Percentiles rank a stretch among this genome's conserved stretches.
These are phyloP conservation scores for Ophiostoma triangulosporum DNA, from an alignment of 2,329 filamentous ascomycete species.

Conservation along the genomic window DNA sequence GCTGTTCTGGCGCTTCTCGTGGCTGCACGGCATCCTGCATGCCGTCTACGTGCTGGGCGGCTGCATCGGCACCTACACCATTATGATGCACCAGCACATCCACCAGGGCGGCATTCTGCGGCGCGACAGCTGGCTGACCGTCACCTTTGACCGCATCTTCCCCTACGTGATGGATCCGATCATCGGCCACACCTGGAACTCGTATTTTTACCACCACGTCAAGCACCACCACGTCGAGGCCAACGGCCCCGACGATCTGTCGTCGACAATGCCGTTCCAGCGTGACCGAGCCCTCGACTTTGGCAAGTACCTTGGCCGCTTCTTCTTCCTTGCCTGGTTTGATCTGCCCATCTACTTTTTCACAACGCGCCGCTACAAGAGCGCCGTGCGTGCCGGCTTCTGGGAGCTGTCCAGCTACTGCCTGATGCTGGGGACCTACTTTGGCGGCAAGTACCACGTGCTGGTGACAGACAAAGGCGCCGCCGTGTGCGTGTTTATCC, in stretches of 20 bases:
- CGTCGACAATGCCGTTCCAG: constrained; percentile 63
- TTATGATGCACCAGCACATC: constrained; percentile 78
- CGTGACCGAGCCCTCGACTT: constrained; percentile 55
- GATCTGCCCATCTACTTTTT: constrained; percentile 65
- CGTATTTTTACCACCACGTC: constrained; percentile 74
- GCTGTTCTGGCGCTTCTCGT: constrained; percentile 54
- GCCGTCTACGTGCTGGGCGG: constrained; percentile 46
- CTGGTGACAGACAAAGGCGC: constrained; percentile 34
- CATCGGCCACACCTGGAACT: constrained; percentile 76
- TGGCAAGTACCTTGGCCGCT: constrained; percentile 57
- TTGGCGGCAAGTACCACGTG: constrained; percentile 22
- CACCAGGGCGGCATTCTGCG: constrained; percentile 58
- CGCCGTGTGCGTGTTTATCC: constrained; percentile 49
- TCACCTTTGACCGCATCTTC: constrained; percentile 47
- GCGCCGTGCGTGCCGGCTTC: constrained; percentile 41
- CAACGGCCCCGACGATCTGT: constrained; percentile 64
- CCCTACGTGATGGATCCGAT: constrained; percentile 63
- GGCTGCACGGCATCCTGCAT: constrained; percentile 53
- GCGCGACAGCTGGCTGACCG: constrained; percentile 26
- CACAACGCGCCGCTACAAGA: constrained; percentile 40
- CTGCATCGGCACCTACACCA: constrained; percentile 60
- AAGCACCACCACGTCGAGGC: constrained; percentile 74
- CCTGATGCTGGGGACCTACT: constrained; percentile 32
- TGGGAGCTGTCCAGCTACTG: constrained; percentile 49
- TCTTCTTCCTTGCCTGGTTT: constrained; percentile 60